phyloP scores from a whole-genome alignment of 2,329 filamentous ascomycete genomes.

The Aspergillus phoenicis region DNA sequence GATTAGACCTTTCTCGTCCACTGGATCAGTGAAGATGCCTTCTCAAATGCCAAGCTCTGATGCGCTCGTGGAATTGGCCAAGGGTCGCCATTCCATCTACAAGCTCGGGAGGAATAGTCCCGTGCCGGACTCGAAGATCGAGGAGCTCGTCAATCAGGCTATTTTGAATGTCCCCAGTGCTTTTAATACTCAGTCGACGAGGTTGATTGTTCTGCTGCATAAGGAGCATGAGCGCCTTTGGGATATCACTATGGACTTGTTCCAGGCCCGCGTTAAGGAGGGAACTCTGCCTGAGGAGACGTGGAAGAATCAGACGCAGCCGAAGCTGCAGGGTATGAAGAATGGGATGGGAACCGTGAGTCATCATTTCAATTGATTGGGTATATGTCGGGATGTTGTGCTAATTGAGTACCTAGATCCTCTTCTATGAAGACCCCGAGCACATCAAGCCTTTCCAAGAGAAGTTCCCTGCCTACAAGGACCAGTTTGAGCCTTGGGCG shows the following conservation, averaged over 20 bases:
- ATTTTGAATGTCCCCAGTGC: constrained; percentile 72
- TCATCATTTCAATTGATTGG: neutral
- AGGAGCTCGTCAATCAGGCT: constrained; percentile 46
- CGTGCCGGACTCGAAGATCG: constrained; percentile 40
- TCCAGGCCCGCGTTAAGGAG: constrained; percentile 69
- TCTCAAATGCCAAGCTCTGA: constrained; percentile 19
- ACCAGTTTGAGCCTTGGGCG: constrained; percentile 77
- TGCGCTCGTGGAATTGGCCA: constrained; percentile 34
- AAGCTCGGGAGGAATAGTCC: constrained; percentile 37
- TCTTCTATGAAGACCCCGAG: constrained; percentile 82
- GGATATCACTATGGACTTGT: constrained; percentile 67
- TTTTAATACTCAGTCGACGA: constrained; percentile 88
- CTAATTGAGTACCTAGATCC: constrained; percentile 47
- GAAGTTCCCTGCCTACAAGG: constrained; percentile 72
- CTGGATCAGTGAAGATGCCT: constrained; percentile 3
- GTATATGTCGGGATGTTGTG: neutral
- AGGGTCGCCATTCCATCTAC: constrained; percentile 42
- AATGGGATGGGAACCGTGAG: constrained; percentile 72
- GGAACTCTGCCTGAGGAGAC: constrained; percentile 51
- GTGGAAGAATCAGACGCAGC: constrained; percentile 55
- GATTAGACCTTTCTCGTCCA: constrained; percentile 21
- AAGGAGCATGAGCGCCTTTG: constrained; percentile 86
- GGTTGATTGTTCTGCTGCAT: constrained; percentile 76
- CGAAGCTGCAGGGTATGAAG: constrained; percentile 63
- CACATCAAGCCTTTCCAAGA: constrained; percentile 67